These are phyloP conservation scores for Venturia asperata DNA, from an alignment of 2,329 filamentous ascomycete species.

Conservation along the genomic window DNA sequence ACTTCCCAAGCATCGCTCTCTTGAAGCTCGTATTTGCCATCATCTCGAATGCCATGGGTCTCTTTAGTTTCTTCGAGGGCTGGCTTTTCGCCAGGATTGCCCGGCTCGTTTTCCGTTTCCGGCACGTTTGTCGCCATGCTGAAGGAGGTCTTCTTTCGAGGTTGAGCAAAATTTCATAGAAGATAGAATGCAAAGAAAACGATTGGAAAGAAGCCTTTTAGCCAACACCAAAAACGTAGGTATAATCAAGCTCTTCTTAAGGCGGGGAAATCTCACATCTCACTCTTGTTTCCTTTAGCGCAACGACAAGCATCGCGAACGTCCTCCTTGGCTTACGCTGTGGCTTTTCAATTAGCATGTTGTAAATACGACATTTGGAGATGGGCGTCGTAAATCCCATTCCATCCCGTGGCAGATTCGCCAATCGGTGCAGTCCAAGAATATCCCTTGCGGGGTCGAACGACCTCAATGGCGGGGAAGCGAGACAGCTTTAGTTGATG, in stretches of 20 bases:
- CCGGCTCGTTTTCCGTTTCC: not conserved
- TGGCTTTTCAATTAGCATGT: not conserved
- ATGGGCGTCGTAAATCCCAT: not conserved
- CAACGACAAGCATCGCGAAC: not conserved
- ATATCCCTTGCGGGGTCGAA: slow-evolving; percentile 1
- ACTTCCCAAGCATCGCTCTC: slow-evolving; percentile 45
- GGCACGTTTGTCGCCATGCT: slow-evolving; percentile 16
- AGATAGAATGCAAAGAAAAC: no score
- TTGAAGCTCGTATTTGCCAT: slow-evolving; percentile 43
- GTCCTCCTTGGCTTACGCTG: not conserved
- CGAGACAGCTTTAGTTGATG: not conserved
- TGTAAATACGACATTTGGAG: not conserved
- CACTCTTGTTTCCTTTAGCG: not conserved
- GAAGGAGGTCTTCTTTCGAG: not conserved
- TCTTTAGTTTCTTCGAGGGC: not conserved
- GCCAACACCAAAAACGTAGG: no score
- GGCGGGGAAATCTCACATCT: not conserved
- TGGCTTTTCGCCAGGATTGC: slow-evolving; percentile 10
- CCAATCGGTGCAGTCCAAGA: not conserved
- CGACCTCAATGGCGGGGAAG: not conserved
- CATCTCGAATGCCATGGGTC: not conserved
- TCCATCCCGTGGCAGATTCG: not conserved
- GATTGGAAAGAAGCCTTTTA: no score
- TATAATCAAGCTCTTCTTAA: not conserved
- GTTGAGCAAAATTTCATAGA: no score